These are phyloP conservation scores for Chenopodium quinoa DNA, from an alignment of 148 eudicot genomes.

Conservation along the genomic window DNA sequence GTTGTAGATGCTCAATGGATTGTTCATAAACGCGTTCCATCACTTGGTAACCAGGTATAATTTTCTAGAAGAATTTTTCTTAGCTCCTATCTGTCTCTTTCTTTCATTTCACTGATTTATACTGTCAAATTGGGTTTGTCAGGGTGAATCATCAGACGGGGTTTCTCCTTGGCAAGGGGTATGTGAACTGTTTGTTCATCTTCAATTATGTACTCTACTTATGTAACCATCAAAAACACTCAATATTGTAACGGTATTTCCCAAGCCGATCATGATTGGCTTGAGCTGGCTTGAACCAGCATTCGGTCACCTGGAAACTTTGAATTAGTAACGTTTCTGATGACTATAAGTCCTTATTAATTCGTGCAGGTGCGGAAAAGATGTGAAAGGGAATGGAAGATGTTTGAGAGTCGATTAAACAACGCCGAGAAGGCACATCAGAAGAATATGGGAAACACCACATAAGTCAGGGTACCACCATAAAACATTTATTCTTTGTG, in stretches of 20 bases:
- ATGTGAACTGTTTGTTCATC: slow-evolving; percentile 12
- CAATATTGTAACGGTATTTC: too few species aligned
- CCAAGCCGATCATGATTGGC: too few species aligned
- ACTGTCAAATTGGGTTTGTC: slow-evolving; percentile 4
- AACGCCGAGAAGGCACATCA: slow-evolving; percentile 26
- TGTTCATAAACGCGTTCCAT: slow-evolving; percentile 67
- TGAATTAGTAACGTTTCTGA: not conserved
- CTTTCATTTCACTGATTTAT: not conserved
- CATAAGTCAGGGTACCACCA: not conserved
- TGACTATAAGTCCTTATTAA: not conserved
- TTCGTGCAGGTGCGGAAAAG: slow-evolving; percentile 22
- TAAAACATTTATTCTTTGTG: not conserved
- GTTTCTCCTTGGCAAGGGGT: slow-evolving; percentile 40
- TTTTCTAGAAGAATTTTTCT: not conserved
- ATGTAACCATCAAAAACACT: too few species aligned
- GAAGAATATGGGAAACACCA: not conserved
- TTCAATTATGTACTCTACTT: not conserved
- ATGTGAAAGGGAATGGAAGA: slow-evolving; percentile 38
- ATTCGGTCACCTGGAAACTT: too few species aligned
- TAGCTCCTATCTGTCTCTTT: not conserved
- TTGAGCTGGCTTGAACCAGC: too few species aligned
- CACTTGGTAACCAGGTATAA: slow-evolving; percentile 75
- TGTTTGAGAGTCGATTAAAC: slow-evolving; percentile 27
- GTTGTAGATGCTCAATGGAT: slow-evolving; percentile 94
- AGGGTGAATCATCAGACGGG: slow-evolving; percentile 31